Percentiles rank a stretch among this genome's conserved stretches.
phyloP scores from a whole-genome alignment of 2,329 filamentous ascomycete species.

The Phialemonium atrogriseum region DNA sequence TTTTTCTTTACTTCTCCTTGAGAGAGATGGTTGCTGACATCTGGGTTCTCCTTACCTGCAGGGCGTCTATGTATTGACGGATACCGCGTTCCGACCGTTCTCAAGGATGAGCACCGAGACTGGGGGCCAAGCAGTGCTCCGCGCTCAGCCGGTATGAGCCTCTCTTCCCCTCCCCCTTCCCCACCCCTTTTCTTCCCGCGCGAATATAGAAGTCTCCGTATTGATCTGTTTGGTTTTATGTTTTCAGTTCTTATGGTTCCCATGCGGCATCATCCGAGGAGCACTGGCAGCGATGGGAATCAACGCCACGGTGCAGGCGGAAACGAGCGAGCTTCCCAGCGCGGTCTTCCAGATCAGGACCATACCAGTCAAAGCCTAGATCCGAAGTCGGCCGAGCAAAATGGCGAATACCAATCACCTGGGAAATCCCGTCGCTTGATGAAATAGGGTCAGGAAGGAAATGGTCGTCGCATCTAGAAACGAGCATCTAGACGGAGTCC shows the following conservation, averaged over 20 bases:
- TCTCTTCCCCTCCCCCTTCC: constrained; percentile 5
- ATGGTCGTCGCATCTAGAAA: too few species aligned
- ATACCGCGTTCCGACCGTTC: constrained; percentile 84
- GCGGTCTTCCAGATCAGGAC: constrained; percentile 97
- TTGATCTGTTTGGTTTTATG: too few species aligned
- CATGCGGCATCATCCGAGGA: constrained; percentile 84
- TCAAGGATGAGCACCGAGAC: constrained; percentile 80
- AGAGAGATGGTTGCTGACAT: too few species aligned
- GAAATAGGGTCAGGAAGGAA: too few species aligned
- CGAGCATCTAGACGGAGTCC: too few species aligned
- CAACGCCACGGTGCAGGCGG: constrained; percentile 82
- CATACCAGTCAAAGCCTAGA: constrained; percentile 54
- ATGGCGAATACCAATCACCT: too few species aligned
- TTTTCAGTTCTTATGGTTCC: constrained; percentile 94
- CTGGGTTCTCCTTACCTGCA: too few species aligned
- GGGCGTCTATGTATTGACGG: constrained; percentile 94
- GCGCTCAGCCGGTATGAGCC: constrained; percentile 67
- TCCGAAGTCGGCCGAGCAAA: too few species aligned
- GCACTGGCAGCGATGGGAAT: constrained; percentile 90
- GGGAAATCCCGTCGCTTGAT: too few species aligned
- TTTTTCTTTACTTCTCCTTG: neutral
- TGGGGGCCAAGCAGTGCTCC: constrained; percentile 61
- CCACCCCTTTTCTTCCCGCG: constrained; percentile 3
- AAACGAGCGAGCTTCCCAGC: constrained; percentile 75
- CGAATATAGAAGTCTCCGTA: too few species aligned